phyloP scores from a whole-genome alignment of 2,329 filamentous ascomycete genomes.

The Colletotrichum sublineola region DNA sequence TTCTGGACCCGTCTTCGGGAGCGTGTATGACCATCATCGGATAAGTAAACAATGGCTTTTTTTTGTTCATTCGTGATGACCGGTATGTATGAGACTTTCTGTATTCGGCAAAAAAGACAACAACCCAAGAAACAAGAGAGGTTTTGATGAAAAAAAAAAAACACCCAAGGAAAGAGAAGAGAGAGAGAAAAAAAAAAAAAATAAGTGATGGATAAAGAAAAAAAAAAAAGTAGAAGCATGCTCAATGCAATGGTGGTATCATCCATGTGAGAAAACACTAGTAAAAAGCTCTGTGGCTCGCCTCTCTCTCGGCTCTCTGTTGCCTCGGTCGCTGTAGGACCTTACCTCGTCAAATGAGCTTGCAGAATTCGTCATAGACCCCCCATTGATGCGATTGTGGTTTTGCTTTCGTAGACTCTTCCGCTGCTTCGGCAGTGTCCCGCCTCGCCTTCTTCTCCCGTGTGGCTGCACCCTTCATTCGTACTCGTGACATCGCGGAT shows the following conservation, averaged over 20 bases:
- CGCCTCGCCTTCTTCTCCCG: constrained; percentile 10
- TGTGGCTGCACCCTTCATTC: neutral
- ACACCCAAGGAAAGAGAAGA: constrained; percentile 17
- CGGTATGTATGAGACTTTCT: constrained; percentile 38
- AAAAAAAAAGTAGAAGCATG: constrained; percentile 49
- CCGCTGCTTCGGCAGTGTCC: constrained; percentile 16
- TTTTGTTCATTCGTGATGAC: constrained; percentile 33
- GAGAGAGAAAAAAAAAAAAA: constrained; percentile 31
- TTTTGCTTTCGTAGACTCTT: constrained; percentile 15
- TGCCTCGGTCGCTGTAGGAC: constrained; percentile 40
- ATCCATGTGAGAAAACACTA: constrained; percentile 52
- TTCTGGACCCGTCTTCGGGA: neutral
- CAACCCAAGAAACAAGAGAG: constrained; percentile 42
- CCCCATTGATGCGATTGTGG: constrained; percentile 40
- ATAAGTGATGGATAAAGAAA: constrained; percentile 33
- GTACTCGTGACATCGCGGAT: constrained; percentile 20
- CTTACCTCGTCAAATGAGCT: constrained; percentile 28
- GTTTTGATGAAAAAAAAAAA: constrained; percentile 37
- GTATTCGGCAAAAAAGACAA: constrained; percentile 28
- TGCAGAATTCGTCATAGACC: constrained; percentile 41
- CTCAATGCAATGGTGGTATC: constrained; percentile 59
- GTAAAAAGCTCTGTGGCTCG: constrained; percentile 42
- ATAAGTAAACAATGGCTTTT: constrained; percentile 29
- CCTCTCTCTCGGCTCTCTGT: constrained; percentile 38
- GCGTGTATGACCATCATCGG: constrained; percentile 20